A percentile compares a stretch with the other conserved stretches of the same genome.
Conservation (phyloP, 352 stramenopile genomes). For the Hyaloperonospora arabidopsidis region DNA sequence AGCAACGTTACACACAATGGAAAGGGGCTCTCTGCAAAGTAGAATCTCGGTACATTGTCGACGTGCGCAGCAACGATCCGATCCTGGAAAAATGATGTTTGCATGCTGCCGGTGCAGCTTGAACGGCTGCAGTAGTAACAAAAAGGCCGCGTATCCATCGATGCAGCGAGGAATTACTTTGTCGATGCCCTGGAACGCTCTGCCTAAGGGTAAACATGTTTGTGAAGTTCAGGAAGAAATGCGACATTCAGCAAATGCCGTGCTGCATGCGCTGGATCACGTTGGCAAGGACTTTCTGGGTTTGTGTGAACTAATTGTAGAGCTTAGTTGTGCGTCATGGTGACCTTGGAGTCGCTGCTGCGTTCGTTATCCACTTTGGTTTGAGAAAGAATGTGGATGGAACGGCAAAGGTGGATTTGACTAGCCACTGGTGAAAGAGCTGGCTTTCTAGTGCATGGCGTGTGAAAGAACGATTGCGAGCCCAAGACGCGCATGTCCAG, state of each 20-base stretch:
- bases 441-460: too few relatives aligned
- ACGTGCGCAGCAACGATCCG: conserved; percentile 80
- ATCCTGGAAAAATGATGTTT: conserved; percentile 76
- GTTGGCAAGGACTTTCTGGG: conserved; percentile 78
- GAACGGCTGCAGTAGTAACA: conserved; percentile 51
- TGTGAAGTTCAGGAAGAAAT: conserved; percentile 41
- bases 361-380: conserved; percentile 74
- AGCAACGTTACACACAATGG: conserved; percentile 71
- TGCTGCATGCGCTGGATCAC: conserved; percentile 59
- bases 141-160: conserved; percentile 38
- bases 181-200: conserved; percentile 37
- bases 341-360: conserved; percentile 62
- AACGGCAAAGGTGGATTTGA: conserved; percentile 68
- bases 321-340: conserved; percentile 57
- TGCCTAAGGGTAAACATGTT: conserved; percentile 28
- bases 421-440: conserved; percentile 73
- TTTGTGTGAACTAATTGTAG: conserved; percentile 64
- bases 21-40: conserved; percentile 57
- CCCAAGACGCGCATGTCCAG: conserved; percentile 33
- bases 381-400: conserved; percentile 67
- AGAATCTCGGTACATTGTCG: conserved; percentile 61
- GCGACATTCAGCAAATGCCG: conserved; percentile 57
- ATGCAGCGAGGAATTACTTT: conserved; percentile 21
- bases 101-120: conserved; percentile 53
- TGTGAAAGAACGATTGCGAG: conserved; percentile 43